Base-by-base conservation (phyloP, 805 yeast species). In the Zygosaccharomyces bailii region DNA sequence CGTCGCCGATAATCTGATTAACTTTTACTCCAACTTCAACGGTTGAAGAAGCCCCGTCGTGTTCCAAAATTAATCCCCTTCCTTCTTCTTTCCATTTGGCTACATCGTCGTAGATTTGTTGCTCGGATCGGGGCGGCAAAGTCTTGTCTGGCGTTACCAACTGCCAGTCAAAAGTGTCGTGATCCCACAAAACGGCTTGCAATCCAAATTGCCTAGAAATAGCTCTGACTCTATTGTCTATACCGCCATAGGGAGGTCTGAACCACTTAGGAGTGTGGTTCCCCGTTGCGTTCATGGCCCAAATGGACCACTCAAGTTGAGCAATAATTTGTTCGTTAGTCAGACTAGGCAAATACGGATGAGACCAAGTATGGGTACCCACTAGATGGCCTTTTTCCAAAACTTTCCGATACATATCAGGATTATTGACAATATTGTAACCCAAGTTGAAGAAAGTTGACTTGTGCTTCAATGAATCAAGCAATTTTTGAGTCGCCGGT, bases 281-380 rank as follows among this genome's bases (percentile, higher is more conserved):
- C 0, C 87, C 86, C 0, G 97, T 89, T 1, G 96, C 96, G 68
- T 91, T 90, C 89, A 90, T 86, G 4, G 97, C 96, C 97, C 97
- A 91, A 24, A 88, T 80, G 1, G 95, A 82, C 99, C 99, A 91
- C 64, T 90, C 83, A 30, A 91, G 67, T 61, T 91, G 96, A 0
- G 97, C 96, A 44, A 85, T 80, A 14, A 91, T 79, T 49, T 86
- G 78, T 65, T 88, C 91, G 60, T 89, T 89, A 18, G 80, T 65
- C 44, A 90, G 70, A 1, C 80, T 65, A 1, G 97, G 96, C 48
- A 91, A 73, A 55, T 83, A 86, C 46, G 81, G 80, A 68, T 91
- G 98, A 1, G 89, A 80, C 96, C 96, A 91, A 0, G 97, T 87
- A 62, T 91, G 99, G 0, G 88, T 76, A 1, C 86, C 97, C 59